Evolutionary conservation across 2,329 filamentous ascomycete genomes (phyloP), one percentile per base, ranked within the genome.

Genomic region (Ophiostoma piceae): DNA sequence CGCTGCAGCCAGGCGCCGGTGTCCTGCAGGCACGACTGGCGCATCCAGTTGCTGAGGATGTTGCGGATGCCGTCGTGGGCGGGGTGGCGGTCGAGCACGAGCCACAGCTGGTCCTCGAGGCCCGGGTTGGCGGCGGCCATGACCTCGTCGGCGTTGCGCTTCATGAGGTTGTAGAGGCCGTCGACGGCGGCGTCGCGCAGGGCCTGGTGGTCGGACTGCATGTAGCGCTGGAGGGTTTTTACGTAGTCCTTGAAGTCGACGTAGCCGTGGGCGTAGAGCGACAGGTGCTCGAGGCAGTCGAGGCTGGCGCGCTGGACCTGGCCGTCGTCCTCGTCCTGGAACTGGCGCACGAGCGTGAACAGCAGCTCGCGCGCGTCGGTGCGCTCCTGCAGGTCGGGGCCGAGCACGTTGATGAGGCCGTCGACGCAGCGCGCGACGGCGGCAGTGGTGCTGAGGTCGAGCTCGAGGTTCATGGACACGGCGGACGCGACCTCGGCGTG

Each of bases 361-460:
- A 98, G 95, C 69, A 99, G 85, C 76, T 97, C 94, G 74, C 95
- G 85, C n/a, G 92, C 92, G 79, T 96, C 97, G 3, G 88, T 88
- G 73, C 95, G 88, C 76, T 98, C 95, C 78, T 98, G 95, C 29
- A 99, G 82, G 79, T 99, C 96, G 0, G 95, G 95, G 0, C 95
- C 95, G 12, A 99, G 85, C 11, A 99, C 95, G 74, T 98, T 98
- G 80, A 99, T 93, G 32, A 97, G 84, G n/a, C 94, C 95, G 79
- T 98, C 94, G 39, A 97, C 89, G 74, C 92, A 96, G 74, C 92
- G 89, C 41, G 92, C 90, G 72, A 98, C 89, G 0, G 93, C 91
- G 26, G 92, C 89, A 1, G 90, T 87, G 0, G 94, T 94, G 6
- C 92, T 89, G 32, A 94, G 84, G 70, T 95, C 92, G 75, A 96